phyloP scores from a whole-genome alignment of 352 stramenopile genomes.

The Globisporangium okanoganense region DNA sequence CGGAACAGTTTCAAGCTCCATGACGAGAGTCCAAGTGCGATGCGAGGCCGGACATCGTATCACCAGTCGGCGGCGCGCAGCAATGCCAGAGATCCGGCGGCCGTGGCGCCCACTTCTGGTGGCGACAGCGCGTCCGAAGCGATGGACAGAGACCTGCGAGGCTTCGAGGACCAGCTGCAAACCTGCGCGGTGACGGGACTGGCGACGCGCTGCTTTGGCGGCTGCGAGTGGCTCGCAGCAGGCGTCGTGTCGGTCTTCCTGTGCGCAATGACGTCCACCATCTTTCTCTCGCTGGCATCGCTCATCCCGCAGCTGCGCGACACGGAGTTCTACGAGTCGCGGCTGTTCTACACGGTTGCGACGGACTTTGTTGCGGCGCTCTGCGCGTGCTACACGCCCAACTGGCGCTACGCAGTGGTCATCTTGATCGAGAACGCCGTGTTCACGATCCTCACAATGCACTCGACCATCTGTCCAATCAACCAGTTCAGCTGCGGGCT shows the following conservation, averaged over 20 bases:
- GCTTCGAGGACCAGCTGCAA: conserved; percentile 19
- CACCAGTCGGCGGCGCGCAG: neutral
- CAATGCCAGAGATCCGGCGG: neutral
- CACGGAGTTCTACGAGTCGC: conserved; percentile 52
- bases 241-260: conserved; percentile 27
- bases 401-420: conserved; percentile 64
- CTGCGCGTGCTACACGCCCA: conserved; percentile 51
- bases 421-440: conserved; percentile 61
- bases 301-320: conserved; percentile 26
- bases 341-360: conserved; percentile 49
- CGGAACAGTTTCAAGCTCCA: neutral
- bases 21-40: neutral
- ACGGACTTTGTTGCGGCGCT: conserved; percentile 58
- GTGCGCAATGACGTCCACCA: conserved; percentile 23
- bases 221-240: conserved; percentile 43
- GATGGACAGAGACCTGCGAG: conserved; percentile 25
- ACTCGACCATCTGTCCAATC: conserved; percentile 61
- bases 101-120: neutral
- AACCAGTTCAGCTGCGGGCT: conserved; percentile 67
- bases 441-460: conserved; percentile 64
- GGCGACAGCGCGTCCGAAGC: neutral
- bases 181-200: conserved; percentile 27
- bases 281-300: conserved; percentile 30
- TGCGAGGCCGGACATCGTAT: conserved; percentile 3
- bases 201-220: conserved; percentile 22